phyloP scores from a whole-genome alignment of 495 filamentous ascomycete genomes.

The Aspergillus olivimuriae region DNA sequence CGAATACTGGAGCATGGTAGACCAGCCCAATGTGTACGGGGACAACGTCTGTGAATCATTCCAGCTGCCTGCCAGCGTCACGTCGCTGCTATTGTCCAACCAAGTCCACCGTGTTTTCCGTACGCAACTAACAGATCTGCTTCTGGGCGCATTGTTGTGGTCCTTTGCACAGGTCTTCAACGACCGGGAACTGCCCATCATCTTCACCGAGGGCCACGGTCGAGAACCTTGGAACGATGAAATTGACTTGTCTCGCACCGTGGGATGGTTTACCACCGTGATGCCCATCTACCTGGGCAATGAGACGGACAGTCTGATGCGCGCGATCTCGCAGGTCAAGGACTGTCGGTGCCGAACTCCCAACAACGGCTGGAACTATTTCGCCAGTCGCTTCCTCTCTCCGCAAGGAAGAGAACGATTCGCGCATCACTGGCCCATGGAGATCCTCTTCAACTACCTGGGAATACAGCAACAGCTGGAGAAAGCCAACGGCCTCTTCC shows the following conservation, averaged over 20 bases:
- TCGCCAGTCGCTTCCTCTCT: background rate
- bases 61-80: too few relatives aligned
- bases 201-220: slow-evolving; percentile 43
- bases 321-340: background rate
- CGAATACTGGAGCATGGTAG: slow-evolving; percentile 39
- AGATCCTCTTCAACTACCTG: background rate
- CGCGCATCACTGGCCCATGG: too few relatives aligned
- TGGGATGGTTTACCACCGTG: slow-evolving; percentile 48
- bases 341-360: background rate
- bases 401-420: too few relatives aligned
- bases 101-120: too few relatives aligned
- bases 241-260: slow-evolving; percentile 39
- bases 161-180: slow-evolving; percentile 30
- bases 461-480: too few relatives aligned
- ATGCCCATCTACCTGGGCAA: slow-evolving; percentile 9
- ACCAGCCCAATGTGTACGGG: slow-evolving; percentile 1
- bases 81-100: too few relatives aligned
- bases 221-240: slow-evolving; percentile 30
- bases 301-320: background rate
- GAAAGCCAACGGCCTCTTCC: background rate
- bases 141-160: slow-evolving; percentile 25
- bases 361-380: background rate
- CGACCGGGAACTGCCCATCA: slow-evolving; percentile 40
- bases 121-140: too few relatives aligned
- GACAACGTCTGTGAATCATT: too few relatives aligned